These are phyloP conservation scores for Paralagenidium karlingii DNA, from an alignment of 352 stramenopile species.

Conservation along the genomic window DNA sequence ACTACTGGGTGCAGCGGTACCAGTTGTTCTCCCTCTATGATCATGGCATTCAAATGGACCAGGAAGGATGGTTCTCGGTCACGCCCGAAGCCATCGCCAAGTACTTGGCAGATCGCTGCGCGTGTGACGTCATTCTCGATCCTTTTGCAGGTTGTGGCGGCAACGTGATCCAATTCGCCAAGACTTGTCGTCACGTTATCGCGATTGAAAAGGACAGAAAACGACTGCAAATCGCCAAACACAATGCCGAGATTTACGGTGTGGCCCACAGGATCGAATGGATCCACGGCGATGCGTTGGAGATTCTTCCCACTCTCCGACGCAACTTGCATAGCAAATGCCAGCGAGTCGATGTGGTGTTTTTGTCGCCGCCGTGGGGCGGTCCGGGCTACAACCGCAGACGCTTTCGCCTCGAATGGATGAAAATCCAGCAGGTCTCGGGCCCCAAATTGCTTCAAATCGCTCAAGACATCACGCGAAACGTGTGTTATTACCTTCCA, in stretches of 20 bases:
- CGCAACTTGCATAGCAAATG: no score
- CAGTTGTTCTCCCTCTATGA: slow-evolving; percentile 86
- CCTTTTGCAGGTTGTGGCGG: slow-evolving; percentile 88
- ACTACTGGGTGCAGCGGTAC: slow-evolving; percentile 87
- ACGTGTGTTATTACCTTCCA: slow-evolving; percentile 78
- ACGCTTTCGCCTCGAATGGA: slow-evolving; percentile 42
- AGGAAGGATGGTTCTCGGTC: slow-evolving; percentile 90
- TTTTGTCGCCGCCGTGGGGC: slow-evolving; percentile 88
- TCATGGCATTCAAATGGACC: slow-evolving; percentile 83
- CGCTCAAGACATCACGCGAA: slow-evolving; percentile 37
- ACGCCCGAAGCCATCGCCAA: slow-evolving; percentile 85
- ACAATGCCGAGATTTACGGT: slow-evolving; percentile 86
- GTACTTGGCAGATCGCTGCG: slow-evolving; percentile 69
- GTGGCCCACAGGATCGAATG: slow-evolving; percentile 86
- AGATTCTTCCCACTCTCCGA: slow-evolving; percentile 56
- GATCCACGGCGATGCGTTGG: slow-evolving; percentile 79
- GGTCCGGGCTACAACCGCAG: slow-evolving; percentile 60
- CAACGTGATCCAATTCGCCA: slow-evolving; percentile 89
- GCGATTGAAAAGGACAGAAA: slow-evolving; percentile 87
- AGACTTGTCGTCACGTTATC: slow-evolving; percentile 81
- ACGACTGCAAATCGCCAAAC: slow-evolving; percentile 83
- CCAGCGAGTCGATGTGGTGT: slow-evolving; percentile 84
- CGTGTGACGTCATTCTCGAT: slow-evolving; percentile 82
- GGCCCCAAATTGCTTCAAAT: slow-evolving; percentile 51
- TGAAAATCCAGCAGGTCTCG: slow-evolving; percentile 43